Conservation (phyloP, 148 eudicot species). For the Rhododendron mucronatum region DNA sequence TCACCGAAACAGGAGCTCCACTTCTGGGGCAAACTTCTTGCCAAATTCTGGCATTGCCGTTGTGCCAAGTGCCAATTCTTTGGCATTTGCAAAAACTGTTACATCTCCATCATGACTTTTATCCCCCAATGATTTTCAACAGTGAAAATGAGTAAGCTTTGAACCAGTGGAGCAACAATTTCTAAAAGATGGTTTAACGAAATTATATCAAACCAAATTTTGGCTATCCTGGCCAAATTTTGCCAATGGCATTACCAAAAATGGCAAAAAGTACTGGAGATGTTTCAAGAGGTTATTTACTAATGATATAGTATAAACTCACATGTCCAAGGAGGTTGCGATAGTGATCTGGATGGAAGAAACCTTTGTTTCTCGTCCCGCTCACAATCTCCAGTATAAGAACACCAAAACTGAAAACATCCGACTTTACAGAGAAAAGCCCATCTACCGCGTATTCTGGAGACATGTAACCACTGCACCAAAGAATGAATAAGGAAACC, state of each 20-base stretch:
- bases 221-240: neutral
- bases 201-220: neutral
- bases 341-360: slow-evolving; percentile 21
- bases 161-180: neutral
- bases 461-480: slow-evolving; percentile 3
- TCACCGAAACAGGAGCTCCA: neutral
- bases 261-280: neutral
- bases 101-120: neutral
- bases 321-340: slow-evolving; percentile 36
- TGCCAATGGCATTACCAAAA: neutral
- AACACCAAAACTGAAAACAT: too few relatives aligned
- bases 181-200: neutral
- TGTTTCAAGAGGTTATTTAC: neutral
- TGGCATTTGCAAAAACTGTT: neutral
- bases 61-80: neutral
- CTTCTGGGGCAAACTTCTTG: neutral
- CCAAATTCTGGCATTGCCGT: neutral
- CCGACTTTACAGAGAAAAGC: too few relatives aligned
- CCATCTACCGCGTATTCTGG: too few relatives aligned
- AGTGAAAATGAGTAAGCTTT: neutral
- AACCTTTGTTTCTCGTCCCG: slow-evolving; percentile 21
- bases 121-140: neutral
- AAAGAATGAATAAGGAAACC: neutral
- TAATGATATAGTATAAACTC: neutral
- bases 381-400: too few relatives aligned